Evolutionary conservation across 2,329 filamentous ascomycete genomes (phyloP).

Genomic region (Fusarium newnesense): DNA sequence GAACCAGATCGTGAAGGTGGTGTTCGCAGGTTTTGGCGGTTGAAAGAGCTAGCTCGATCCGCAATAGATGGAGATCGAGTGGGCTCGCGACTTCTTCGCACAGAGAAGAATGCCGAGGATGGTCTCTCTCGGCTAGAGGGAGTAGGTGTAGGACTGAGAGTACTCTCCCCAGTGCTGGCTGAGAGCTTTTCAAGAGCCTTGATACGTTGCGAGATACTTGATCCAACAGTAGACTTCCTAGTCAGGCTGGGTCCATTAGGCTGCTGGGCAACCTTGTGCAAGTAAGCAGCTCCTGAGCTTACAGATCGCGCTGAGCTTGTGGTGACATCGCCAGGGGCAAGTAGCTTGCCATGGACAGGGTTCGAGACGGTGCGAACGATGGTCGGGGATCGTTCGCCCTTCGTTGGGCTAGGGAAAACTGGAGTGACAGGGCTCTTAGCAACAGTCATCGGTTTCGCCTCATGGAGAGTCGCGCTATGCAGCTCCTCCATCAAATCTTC

Average conservation of each 20-base stretch:
- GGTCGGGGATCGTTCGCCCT: slow-evolving; percentile 42
- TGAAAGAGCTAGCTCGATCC: slow-evolving; percentile 56
- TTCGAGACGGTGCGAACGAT: slow-evolving; percentile 60
- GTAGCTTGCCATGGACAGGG: slow-evolving; percentile 55
- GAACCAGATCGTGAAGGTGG: slow-evolving; percentile 52
- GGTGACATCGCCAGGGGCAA: slow-evolving; percentile 58
- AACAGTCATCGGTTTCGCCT: slow-evolving; percentile 83
- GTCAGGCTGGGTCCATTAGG: slow-evolving; percentile 60
- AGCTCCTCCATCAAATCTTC: slow-evolving; percentile 88
- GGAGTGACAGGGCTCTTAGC: slow-evolving; percentile 85
- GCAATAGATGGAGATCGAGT: slow-evolving; percentile 58
- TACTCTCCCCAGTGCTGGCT: slow-evolving; percentile 47
- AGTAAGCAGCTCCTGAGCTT: slow-evolving; percentile 66
- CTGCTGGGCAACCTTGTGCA: slow-evolving; percentile 66
- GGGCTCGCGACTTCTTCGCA: slow-evolving; percentile 59
- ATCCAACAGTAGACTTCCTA: slow-evolving; percentile 81
- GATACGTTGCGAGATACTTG: slow-evolving; percentile 92
- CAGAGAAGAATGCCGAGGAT: slow-evolving; percentile 68
- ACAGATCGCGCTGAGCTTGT: slow-evolving; percentile 62
- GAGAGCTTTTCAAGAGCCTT: slow-evolving; percentile 89
- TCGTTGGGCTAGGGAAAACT: slow-evolving; percentile 58
- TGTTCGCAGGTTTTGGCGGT: slow-evolving; percentile 42
- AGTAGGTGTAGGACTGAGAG: slow-evolving; percentile 7
- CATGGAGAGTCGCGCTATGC: slow-evolving; percentile 81
- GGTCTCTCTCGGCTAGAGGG: slow-evolving; percentile 52